Evolutionary conservation across 192 early-diverging fungal species (phyloP), one percentile per base, ranked within the genome.

Genomic region (Backusella westeae): DNA sequence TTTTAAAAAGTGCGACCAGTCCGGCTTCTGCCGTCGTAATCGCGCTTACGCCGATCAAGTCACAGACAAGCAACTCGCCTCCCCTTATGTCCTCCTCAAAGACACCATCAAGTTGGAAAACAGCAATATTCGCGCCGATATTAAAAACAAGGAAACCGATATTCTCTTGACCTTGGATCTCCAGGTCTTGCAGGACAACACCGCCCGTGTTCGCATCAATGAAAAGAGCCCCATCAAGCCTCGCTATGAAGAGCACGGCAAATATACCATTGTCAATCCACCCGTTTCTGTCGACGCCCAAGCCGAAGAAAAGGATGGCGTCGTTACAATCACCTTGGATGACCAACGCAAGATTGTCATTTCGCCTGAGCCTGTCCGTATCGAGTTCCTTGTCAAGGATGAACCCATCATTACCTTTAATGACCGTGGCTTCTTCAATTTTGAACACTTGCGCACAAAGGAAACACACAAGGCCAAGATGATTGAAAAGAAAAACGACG

Each of bases 1-100:
- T 81, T 99, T 99, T 79, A 97, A 96, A 80, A 92, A 85, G 0
- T 97, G 96, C 81, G 82, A 89, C 32, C 93, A 98, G 69, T 89
- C 89, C 34, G 91, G 90, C 6, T 99, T 99, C 80, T 98, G 96
- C 81, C 78, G 84, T 12, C 93, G 98, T 49, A 96, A 99, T 81
- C 86, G 95, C 6, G 93, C 90, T 19, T 95, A 91, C 77, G 95
- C 94, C 14, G 94, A 96, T 42, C 85, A 83, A 3, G 79, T 70
- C 65, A 74, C 77, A 59, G 67, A 75, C 29, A 67, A 72, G 2
- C 46, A 75, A n/a, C 77, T 86, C 41, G 53, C 77, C 2, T 89
- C 92, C 0, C 89, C 89, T 2, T 98, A 94, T 79, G 77, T 82
- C 34, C 79, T 97, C 29, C 77, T 91, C 42, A 71, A 86, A 34